Base-by-base conservation (phyloP, 73 alveolate species). In the Paramecium octaurelia region DNA sequence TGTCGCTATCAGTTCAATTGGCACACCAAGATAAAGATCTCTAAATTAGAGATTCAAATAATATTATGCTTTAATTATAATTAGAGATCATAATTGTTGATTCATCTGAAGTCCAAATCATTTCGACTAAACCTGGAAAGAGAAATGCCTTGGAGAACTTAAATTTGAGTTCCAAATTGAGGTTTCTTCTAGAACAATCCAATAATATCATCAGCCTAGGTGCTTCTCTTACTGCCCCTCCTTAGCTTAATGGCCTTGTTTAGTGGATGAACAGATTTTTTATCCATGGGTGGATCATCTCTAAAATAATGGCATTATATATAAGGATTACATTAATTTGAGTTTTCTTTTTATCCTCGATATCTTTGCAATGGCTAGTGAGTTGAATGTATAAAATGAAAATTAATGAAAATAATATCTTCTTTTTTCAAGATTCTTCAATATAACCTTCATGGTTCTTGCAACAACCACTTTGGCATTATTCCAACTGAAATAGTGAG, bases 311-410 rank as follows among this genome's bases (percentile, higher is more conserved):
- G 8, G 27, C 27, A 64, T 8, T 46, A 48, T 48, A 59, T 2
- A 59, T 14, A 29, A 9, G 6, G 23, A 60, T 29, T 64, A 64
- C 84, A 64, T 64, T 12, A 64, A 34, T 73, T 73, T 73, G 16
- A 73, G 59, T 35, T 73, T 73, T 73, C 59, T 73, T 73, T 73
- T 73, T 21, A 73, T 73, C 35, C 87, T 73, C n/a, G 1, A 34
- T 14, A 40, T 40, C 40, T 73, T 73, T 12, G 57, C 16, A 1
- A 36, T 73, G 14, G 87, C 87, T 21, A 36, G 38, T 36, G 59
- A 73, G 38, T 40, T 73, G 46, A 73, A 73, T 16, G 87, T 73
- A 73, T 73, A 73, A 16, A 36, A 31, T 6, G 87, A 73, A 38
- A 35, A 73, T 12, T 73, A 34, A 36, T 14, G 8, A 34, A 34